Percentiles rank a stretch among this genome's conserved stretches.
Evolutionary conservation across 2,329 filamentous ascomycete genomes (phyloP).

Genomic region (Coniella lustricola): DNA sequence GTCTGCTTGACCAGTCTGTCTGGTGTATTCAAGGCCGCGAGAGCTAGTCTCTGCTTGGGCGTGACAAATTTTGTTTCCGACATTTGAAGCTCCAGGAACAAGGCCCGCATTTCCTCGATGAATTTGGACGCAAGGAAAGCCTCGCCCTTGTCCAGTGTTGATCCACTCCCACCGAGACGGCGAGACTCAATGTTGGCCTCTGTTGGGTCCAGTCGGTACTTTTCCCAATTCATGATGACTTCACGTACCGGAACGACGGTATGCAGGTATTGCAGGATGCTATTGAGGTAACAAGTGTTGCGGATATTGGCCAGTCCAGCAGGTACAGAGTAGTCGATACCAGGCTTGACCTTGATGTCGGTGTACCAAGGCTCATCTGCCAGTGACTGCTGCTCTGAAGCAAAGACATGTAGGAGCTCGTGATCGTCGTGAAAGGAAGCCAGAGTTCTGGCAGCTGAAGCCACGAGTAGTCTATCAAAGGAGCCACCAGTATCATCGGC

Average conservation of each 20-base stretch:
- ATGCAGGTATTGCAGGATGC: slow-evolving; percentile 90
- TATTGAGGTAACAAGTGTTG: slow-evolving; percentile 98
- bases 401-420: slow-evolving; percentile 2
- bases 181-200: slow-evolving; percentile 58
- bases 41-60: slow-evolving; percentile 71
- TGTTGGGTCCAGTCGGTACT: slow-evolving; percentile 60
- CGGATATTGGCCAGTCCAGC: slow-evolving; percentile 89
- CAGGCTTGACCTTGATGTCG: slow-evolving; percentile 9
- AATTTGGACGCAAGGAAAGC: slow-evolving; percentile 48
- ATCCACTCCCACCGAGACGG: slow-evolving; percentile 62
- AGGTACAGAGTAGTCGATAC: slow-evolving; percentile 51
- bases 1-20: slow-evolving; percentile 20
- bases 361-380: slow-evolving; percentile 6
- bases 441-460: slow-evolving; percentile 6
- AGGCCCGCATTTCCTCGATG: slow-evolving; percentile 59
- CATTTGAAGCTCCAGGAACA: slow-evolving; percentile 66
- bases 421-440: slow-evolving; percentile 4
- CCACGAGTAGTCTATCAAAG: slow-evolving; percentile 11
- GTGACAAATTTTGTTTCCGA: slow-evolving; percentile 56
- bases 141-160: slow-evolving; percentile 32
- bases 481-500: slow-evolving; percentile 4
- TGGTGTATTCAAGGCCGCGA: slow-evolving; percentile 57
- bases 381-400: slow-evolving; percentile 1
- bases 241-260: slow-evolving; percentile 76
- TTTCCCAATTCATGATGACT: slow-evolving; percentile 69